These are phyloP conservation scores for Chlamydomonas applanata DNA, from an alignment of 139 green algal species.

Conservation along the genomic window DNA sequence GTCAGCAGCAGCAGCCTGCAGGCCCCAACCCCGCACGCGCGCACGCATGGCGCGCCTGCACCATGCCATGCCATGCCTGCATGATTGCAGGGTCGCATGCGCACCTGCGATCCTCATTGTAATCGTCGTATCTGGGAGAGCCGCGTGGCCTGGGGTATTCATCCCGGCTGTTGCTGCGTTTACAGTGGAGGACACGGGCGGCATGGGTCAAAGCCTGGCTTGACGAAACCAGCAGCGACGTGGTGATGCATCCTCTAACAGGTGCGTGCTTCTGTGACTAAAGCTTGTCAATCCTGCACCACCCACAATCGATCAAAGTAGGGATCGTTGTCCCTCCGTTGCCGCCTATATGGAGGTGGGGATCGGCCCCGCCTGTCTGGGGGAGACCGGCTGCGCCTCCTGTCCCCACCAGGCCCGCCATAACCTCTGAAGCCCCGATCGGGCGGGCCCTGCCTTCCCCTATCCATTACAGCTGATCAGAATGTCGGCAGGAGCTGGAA, in stretches of 20 bases:
- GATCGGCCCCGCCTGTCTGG: neutral
- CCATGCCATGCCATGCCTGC: too few species aligned
- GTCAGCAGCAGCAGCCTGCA: too few species aligned
- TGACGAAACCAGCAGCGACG: too few species aligned
- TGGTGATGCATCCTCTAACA: too few species aligned
- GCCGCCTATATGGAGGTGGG: neutral
- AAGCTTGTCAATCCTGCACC: neutral
- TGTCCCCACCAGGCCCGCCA: too few species aligned
- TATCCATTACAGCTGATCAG: neutral
- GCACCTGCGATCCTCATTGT: constrained; percentile 5
- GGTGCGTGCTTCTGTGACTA: too few species aligned
- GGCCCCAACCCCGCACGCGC: too few species aligned
- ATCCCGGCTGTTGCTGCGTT: neutral
- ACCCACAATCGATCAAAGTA: constrained; percentile 8
- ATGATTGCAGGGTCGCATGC: too few species aligned
- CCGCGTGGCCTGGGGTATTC: neutral
- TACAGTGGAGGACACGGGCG: neutral
- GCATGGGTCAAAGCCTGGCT: too few species aligned
- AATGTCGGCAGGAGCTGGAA: neutral
- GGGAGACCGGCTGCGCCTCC: neutral
- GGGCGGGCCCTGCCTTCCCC: neutral
- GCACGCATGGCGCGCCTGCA: too few species aligned
- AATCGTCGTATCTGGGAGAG: constrained; percentile 1
- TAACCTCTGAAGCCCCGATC: neutral
- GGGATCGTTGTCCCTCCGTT: neutral